Evolutionary conservation across 768 basidiomycete species (phyloP).

Genomic region (Collybiopsis luxurians): DNA sequence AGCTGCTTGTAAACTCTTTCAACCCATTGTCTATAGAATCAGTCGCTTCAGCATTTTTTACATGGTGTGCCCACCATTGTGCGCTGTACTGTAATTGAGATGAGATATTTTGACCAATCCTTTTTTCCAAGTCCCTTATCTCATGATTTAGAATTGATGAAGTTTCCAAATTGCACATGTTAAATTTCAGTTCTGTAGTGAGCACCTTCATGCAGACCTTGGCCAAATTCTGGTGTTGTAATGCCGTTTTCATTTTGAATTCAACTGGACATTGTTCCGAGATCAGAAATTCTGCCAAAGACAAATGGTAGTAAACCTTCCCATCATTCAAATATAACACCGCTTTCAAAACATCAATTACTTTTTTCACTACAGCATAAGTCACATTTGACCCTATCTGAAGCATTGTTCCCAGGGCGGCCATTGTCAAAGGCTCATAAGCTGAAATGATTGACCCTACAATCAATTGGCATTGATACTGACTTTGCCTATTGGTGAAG

Average conservation of each 20-base stretch:
- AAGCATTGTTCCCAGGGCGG: neutral
- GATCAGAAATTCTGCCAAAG: too few relatives aligned
- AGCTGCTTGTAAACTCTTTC: neutral
- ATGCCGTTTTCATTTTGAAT: neutral
- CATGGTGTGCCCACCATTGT: neutral
- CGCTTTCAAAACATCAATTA: neutral
- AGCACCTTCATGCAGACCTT: neutral
- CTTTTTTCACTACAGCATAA: neutral
- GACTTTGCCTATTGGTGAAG: too few relatives aligned
- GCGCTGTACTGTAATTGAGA: too few relatives aligned
- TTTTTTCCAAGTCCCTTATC: neutral
- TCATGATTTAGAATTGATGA: neutral
- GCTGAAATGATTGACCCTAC: too few relatives aligned
- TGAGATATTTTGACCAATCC: neutral
- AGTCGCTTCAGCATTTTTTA: neutral
- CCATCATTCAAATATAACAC: too few relatives aligned
- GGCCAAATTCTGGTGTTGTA: neutral
- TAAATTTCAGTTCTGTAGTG: neutral
- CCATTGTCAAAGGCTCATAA: too few relatives aligned
- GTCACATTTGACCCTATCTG: neutral
- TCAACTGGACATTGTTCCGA: neutral
- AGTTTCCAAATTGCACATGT: neutral
- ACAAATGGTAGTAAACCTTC: neutral
- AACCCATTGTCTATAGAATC: neutral
- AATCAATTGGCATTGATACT: too few relatives aligned